These are phyloP conservation scores for Xylaria polymorpha DNA, from an alignment of 2,329 filamentous ascomycete genomes.

Conservation along the genomic window DNA sequence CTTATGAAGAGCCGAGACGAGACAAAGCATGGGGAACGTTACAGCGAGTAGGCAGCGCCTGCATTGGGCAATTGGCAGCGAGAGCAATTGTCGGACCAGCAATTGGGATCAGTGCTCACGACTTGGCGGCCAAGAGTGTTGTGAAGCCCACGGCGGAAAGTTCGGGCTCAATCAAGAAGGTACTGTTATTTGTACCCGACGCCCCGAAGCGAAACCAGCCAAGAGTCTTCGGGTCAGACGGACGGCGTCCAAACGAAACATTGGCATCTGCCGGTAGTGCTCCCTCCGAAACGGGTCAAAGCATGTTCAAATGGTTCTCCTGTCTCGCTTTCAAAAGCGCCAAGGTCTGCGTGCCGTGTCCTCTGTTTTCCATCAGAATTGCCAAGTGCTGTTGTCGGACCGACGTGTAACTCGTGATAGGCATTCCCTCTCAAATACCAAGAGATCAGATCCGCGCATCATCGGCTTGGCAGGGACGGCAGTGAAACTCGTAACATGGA, in stretches of 20 bases:
- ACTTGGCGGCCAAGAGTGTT: slow-evolving; percentile 21
- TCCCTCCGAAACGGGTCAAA: slow-evolving; percentile 33
- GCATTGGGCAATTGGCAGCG: slow-evolving; percentile 15
- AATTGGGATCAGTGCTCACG: slow-evolving; percentile 4
- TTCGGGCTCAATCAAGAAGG: slow-evolving; percentile 22
- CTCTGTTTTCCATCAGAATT: slow-evolving; percentile 29
- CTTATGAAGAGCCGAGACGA: slow-evolving; percentile 32
- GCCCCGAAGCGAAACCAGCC: slow-evolving; percentile 26
- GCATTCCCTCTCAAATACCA: slow-evolving; percentile 36
- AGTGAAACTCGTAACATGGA: slow-evolving; percentile 33
- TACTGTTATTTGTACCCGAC: slow-evolving; percentile 27
- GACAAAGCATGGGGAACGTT: slow-evolving; percentile 29
- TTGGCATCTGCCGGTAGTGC: slow-evolving; percentile 36
- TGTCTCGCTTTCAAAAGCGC: slow-evolving; percentile 35
- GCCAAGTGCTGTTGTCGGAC: slow-evolving; percentile 39
- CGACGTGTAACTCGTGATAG: slow-evolving; percentile 37
- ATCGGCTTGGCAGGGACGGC: slow-evolving; percentile 41
- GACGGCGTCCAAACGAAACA: slow-evolving; percentile 26
- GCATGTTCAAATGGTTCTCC: slow-evolving; percentile 30
- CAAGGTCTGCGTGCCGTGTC: slow-evolving; percentile 36
- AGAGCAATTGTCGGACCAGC: slow-evolving; percentile 9
- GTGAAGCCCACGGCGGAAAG: slow-evolving; percentile 27
- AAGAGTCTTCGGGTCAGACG: slow-evolving; percentile 33
- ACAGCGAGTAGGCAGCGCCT: slow-evolving; percentile 20
- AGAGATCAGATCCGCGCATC: slow-evolving; percentile 38